Evolutionary conservation across 352 stramenopile species (phyloP), one percentile per base, ranked within the genome.

Genomic region (Globisporangium perplexum): DNA sequence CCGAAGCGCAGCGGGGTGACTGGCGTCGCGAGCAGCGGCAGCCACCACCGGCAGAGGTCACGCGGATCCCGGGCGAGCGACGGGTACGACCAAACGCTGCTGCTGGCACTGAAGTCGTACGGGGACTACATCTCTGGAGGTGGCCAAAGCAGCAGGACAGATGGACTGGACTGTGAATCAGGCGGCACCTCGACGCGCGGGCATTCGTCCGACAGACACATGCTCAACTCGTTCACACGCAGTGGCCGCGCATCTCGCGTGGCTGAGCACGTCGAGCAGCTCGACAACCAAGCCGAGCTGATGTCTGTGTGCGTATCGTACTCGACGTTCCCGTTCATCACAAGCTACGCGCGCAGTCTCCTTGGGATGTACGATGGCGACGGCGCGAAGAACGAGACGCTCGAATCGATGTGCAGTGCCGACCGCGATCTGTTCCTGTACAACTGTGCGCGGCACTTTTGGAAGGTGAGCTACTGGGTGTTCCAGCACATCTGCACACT

Each of bases 321-420:
- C 59, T 90, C 82, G 51, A 92, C 82, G 7, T 92, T 92, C 47
- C 82, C 82, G 42, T 90, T 92, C 56, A 92, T 92, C 39, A 86
- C 82, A 24, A 92, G 78, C 71, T 92, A 90, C 56, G 82, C 82
- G 20, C 74, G 82, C 18, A 87, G 77, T 60, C 68, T 88, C 22
- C 67, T 92, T 3, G 75, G 76, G 2, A 66, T 89, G 51, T 87
- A 88, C 61, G 78, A 89, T 43, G 76, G 71, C 7, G 72, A 89
- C 24, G 66, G 78, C 43, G 73, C 70, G 8, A 87, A 83, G 41
- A 86, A 89, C 53, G 65, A 77, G 23, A 65, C 60, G 1, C 67
- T 88, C 24, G 73, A 75, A 46, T 81, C 66, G 2, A 65, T 85
- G 12, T 88, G 73, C 41, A 57, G 67, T 17, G 53, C 65, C 2